These are phyloP conservation scores for Fusarium decemcellulare DNA, from an alignment of 2,329 filamentous ascomycete genomes.

Conservation along the genomic window DNA sequence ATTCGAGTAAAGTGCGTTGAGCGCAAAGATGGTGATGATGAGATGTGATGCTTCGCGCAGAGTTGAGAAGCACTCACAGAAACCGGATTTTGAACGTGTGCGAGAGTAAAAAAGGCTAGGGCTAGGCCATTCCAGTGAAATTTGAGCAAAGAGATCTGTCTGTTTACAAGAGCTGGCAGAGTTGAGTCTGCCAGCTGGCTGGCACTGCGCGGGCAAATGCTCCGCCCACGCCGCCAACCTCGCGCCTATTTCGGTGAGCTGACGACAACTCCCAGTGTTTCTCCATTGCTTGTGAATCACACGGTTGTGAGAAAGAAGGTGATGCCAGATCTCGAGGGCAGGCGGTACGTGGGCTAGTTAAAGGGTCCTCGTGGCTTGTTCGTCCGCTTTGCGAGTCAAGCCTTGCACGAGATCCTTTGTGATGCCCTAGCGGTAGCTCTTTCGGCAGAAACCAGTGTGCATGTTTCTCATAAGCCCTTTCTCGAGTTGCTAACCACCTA, in stretches of 20 bases:
- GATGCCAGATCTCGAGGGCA: conserved; percentile 28
- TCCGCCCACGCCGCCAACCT: too few species aligned
- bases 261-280: conserved; percentile 15
- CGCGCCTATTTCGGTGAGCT: background rate
- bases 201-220: too few species aligned
- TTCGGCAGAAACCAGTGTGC: conserved; percentile 24
- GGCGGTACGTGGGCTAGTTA: background rate
- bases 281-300: conserved; percentile 28
- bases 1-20: background rate
- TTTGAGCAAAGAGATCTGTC: too few species aligned
- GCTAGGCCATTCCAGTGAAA: too few species aligned
- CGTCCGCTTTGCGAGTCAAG: conserved; percentile 12
- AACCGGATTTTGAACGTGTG: too few species aligned
- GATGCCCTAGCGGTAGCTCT: background rate
- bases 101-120: too few species aligned
- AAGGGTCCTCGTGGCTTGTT: background rate
- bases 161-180: too few species aligned
- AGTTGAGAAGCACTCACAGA: too few species aligned
- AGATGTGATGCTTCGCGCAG: too few species aligned
- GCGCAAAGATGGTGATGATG: too few species aligned
- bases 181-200: too few species aligned
- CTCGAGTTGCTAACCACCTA: conserved; percentile 7
- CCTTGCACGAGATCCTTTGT: conserved; percentile 13
- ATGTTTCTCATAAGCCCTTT: conserved; percentile 8
- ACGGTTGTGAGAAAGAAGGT: background rate